Evolutionary conservation across 164 flowering plant species (phyloP).

Genomic region (Magnolia kwangsiensis): DNA sequence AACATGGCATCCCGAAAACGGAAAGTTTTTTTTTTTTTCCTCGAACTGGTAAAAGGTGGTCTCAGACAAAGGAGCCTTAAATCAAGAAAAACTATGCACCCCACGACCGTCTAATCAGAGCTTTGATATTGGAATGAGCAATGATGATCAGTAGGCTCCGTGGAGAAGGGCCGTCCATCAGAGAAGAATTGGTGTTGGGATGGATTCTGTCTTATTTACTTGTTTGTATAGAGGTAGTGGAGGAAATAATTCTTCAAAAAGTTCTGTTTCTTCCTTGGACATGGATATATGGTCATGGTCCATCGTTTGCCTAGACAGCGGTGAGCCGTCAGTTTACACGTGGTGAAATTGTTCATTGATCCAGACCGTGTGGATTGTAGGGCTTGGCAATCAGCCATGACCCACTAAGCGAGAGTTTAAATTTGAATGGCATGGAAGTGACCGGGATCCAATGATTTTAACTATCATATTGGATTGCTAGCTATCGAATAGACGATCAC

Average conservation of each 20-base stretch:
- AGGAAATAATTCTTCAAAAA: slow-evolving; percentile 10
- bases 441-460: too few species aligned
- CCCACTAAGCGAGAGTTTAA: too few species aligned
- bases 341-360: too few species aligned
- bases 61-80: not conserved
- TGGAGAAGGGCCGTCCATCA: not conserved
- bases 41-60: not conserved
- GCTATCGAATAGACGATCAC: too few species aligned
- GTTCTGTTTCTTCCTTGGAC: not conserved
- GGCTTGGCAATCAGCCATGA: too few species aligned
- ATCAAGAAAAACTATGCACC: not conserved
- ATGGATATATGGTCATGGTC: not conserved
- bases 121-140: slow-evolving; percentile 3
- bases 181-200: slow-evolving; percentile 6
- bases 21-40: too few species aligned
- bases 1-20: not conserved
- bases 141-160: slow-evolving; percentile 1
- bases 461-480: too few species aligned
- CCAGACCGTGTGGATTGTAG: too few species aligned
- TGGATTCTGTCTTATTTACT: slow-evolving; percentile 5
- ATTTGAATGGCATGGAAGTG: too few species aligned
- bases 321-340: too few species aligned
- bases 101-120: slow-evolving; percentile 20
- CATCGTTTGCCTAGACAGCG: too few species aligned
- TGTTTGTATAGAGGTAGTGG: slow-evolving; percentile 12